Conservation (phyloP, 805 yeast species). For the Debaryomyces maramus region DNA sequence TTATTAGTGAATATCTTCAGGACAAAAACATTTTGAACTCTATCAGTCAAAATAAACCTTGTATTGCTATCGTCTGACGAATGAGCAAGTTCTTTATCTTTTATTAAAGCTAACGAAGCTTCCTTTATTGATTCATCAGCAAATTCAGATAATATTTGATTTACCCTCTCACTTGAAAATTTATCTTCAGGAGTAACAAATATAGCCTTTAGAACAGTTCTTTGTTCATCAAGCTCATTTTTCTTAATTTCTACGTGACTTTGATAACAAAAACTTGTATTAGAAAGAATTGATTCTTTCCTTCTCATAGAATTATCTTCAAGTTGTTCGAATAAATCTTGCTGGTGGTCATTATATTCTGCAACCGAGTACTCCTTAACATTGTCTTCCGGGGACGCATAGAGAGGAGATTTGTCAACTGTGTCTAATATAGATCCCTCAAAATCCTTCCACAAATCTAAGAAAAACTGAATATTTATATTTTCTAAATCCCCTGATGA, state of each 20-base stretch:
- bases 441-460: constrained; percentile 64
- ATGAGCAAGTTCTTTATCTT: constrained; percentile 55
- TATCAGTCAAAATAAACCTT: constrained; percentile 58
- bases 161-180: constrained; percentile 49
- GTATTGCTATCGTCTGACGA: constrained; percentile 41
- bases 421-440: constrained; percentile 37
- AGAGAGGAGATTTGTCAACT: constrained; percentile 39
- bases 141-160: constrained; percentile 42
- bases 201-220: constrained; percentile 52
- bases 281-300: constrained; percentile 56
- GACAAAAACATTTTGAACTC: constrained; percentile 39
- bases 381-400: constrained; percentile 47
- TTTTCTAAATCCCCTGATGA: constrained; percentile 49
- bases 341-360: constrained; percentile 10
- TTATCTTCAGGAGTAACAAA: constrained; percentile 53
- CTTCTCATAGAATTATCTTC: constrained; percentile 69
- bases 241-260: constrained; percentile 10
- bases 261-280: constrained; percentile 44
- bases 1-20: constrained; percentile 35
- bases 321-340: constrained; percentile 41
- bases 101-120: constrained; percentile 53
- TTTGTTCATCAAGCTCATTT: constrained; percentile 32
- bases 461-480: constrained; percentile 51
- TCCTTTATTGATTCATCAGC: constrained; percentile 48
- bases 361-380: constrained; percentile 37